Percentiles rank a stretch among this genome's conserved stretches.
phyloP scores from a whole-genome alignment of 1,284 basidiomycete genomes.

The Volvariella volvacea region DNA sequence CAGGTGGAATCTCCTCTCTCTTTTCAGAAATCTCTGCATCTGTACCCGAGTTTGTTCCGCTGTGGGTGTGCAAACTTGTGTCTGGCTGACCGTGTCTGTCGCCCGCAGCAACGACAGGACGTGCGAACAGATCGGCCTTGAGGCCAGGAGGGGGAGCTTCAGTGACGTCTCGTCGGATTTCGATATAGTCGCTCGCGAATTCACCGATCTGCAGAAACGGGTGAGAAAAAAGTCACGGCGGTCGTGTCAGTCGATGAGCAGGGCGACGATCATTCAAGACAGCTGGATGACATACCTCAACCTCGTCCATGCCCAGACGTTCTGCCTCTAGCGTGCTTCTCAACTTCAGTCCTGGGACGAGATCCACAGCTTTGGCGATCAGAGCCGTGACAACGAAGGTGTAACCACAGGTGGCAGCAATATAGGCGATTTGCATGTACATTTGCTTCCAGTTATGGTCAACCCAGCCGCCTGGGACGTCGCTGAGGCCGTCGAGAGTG shows the following conservation, averaged over 20 bases:
- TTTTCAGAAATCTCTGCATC: too few relatives aligned
- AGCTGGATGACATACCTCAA: constrained; percentile 46
- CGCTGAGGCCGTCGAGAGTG: constrained; percentile 62
- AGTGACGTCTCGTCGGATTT: constrained; percentile 62
- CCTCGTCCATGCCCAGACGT: constrained; percentile 83
- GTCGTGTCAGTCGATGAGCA: too few relatives aligned
- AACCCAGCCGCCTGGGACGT: constrained; percentile 29
- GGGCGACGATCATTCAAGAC: neutral
- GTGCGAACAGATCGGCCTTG: constrained; percentile 1
- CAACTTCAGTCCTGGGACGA: constrained; percentile 74
- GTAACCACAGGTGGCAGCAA: constrained; percentile 62
- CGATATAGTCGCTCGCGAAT: constrained; percentile 73
- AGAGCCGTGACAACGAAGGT: constrained; percentile 64
- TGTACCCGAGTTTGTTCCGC: too few relatives aligned
- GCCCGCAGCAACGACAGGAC: constrained; percentile 29
- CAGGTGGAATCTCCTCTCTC: too few relatives aligned
- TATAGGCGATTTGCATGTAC: constrained; percentile 81
- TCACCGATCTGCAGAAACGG: constrained; percentile 54
- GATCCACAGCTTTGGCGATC: constrained; percentile 65
- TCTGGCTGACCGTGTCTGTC: constrained; percentile 37
- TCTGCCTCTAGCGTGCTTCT: constrained; percentile 74
- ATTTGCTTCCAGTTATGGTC: constrained; percentile 44
- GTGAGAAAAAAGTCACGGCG: neutral
- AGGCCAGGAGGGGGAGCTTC: constrained; percentile 27
- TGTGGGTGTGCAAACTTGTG: too few relatives aligned